Evolutionary conservation across 495 filamentous ascomycete species (phyloP), one percentile per base, ranked within the genome.

Genomic region (Schizothecium vesticola): DNA sequence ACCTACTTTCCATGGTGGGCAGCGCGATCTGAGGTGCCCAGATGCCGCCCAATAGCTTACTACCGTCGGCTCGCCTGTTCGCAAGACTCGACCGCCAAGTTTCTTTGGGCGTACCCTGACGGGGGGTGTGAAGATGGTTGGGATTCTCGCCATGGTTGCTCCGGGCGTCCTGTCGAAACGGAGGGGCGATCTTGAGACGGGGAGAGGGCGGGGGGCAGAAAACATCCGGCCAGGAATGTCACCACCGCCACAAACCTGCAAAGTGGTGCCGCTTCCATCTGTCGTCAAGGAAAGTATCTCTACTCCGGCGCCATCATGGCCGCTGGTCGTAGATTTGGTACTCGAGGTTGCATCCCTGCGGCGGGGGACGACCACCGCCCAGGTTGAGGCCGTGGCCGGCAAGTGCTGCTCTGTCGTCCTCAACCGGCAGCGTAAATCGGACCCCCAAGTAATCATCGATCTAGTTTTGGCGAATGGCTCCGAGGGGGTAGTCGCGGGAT

Each of bases 401-500:
- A 31, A 31, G 19, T 25, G 26, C n/a, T 31, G 16, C 12, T 61
- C 25, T 36, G 26, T 19, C 43, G 43, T 51, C 43, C 43, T 51
- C 43, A 51, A 51, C 43, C 43, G 43, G 43, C 43, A 51, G 19
- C 19, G 19, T 8, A n/a, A 8, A 61, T 22, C 60, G 60, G 60
- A 23, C 60, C 22, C 60, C 60, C 26, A 61, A 25, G 16, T n/a
- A 19, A 51, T 51, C 28, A 12, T 31, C 28, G 28, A 61, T 61
- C 19, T 23, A 22, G 26, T 1, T 28, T 61, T 61, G 31, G 60
- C 60, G 60, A 28, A 31, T 9, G 60, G 25, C n/a, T 9, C 21
- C 13, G 64, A 22, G 59, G 65, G 67, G 25, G 69, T 58, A 66
- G 63, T 68, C 59, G 65, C 57, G 62, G 59, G 31, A 57, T 62